A percentile compares a stretch with the other conserved stretches of the same genome.
phyloP scores from a whole-genome alignment of 176 grass and related monocot genomes.

The Eleusine coracana region DNA sequence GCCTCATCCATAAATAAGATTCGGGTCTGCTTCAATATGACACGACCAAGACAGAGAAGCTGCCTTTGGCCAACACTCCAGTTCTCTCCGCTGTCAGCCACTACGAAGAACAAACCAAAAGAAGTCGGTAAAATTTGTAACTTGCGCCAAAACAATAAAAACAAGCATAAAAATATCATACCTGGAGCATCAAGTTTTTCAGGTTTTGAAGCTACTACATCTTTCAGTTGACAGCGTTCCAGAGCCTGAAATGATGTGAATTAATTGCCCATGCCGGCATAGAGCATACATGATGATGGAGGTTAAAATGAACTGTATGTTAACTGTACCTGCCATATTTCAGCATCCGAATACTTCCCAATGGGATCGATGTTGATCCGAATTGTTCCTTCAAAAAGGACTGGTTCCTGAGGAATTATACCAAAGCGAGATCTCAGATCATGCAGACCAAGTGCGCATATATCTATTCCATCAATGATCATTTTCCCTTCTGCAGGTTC shows the following conservation, averaged over 20 bases:
- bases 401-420: slow-evolving; percentile 96
- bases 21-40: slow-evolving; percentile 70
- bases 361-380: slow-evolving; percentile 87
- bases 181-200: slow-evolving; percentile 88
- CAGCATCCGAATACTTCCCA: slow-evolving; percentile 78
- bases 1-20: slow-evolving; percentile 97
- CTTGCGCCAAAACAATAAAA: slow-evolving; percentile 9
- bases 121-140: neutral
- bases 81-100: slow-evolving; percentile 92
- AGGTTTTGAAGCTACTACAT: slow-evolving; percentile 77
- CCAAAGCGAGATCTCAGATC: slow-evolving; percentile 87
- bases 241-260: slow-evolving; percentile 67
- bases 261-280: neutral
- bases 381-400: slow-evolving; percentile 94
- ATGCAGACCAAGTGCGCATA: slow-evolving; percentile 83
- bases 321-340: slow-evolving; percentile 88
- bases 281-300: neutral
- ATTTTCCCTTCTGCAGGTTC: slow-evolving; percentile 80
- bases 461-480: slow-evolving; percentile 80
- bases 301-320: slow-evolving; percentile 1
- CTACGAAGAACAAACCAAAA: slow-evolving; percentile 42
- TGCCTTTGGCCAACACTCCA: slow-evolving; percentile 97
- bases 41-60: slow-evolving; percentile 82
- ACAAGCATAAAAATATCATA: slow-evolving; percentile 32
- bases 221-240: slow-evolving; percentile 89